Evolutionary conservation across 2,329 filamentous ascomycete genomes (phyloP).

Genomic region (Diplodia intermedia): DNA sequence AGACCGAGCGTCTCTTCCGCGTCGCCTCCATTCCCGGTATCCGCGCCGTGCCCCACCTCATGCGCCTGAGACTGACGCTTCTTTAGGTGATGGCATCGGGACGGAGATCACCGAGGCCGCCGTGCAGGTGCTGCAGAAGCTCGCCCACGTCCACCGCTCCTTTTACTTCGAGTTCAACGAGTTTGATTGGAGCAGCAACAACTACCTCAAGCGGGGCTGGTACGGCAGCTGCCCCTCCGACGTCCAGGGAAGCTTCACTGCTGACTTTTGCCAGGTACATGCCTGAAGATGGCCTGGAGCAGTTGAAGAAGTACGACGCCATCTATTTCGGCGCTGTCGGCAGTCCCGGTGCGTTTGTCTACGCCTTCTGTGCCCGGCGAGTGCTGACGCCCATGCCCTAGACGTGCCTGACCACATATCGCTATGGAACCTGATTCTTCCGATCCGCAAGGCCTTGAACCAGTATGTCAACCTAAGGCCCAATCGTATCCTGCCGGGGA

Average conservation of each 20-base stretch:
- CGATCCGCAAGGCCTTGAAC: slow-evolving; percentile 71
- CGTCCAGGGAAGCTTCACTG: too few relatives aligned
- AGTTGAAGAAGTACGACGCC: slow-evolving; percentile 60
- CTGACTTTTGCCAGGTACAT: slow-evolving; percentile 49
- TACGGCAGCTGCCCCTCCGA: too few relatives aligned
- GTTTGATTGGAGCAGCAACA: slow-evolving; percentile 58
- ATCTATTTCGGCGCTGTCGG: slow-evolving; percentile 68
- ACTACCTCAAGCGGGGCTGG: slow-evolving; percentile 59
- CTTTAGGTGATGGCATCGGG: slow-evolving; percentile 64
- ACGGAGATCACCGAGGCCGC: slow-evolving; percentile 67
- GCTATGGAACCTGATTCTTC: slow-evolving; percentile 71
- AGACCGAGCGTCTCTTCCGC: slow-evolving; percentile 47
- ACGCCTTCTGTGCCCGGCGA: not conserved
- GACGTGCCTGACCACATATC: slow-evolving; percentile 72
- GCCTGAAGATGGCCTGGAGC: slow-evolving; percentile 58
- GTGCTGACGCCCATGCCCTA: slow-evolving; percentile 34
- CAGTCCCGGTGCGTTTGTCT: slow-evolving; percentile 53
- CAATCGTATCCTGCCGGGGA: slow-evolving; percentile 53
- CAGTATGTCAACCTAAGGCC: slow-evolving; percentile 73
- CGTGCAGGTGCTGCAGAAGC: slow-evolving; percentile 54
- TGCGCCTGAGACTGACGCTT: not conserved
- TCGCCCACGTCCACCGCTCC: slow-evolving; percentile 52
- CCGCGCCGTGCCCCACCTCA: not conserved
- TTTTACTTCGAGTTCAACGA: slow-evolving; percentile 60
- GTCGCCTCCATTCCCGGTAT: slow-evolving; percentile 65